A percentile compares a stretch with the other conserved stretches of the same genome.
These are phyloP conservation scores for Scytalidium lignicola DNA, from an alignment of 2,329 filamentous ascomycete species.

Conservation along the genomic window DNA sequence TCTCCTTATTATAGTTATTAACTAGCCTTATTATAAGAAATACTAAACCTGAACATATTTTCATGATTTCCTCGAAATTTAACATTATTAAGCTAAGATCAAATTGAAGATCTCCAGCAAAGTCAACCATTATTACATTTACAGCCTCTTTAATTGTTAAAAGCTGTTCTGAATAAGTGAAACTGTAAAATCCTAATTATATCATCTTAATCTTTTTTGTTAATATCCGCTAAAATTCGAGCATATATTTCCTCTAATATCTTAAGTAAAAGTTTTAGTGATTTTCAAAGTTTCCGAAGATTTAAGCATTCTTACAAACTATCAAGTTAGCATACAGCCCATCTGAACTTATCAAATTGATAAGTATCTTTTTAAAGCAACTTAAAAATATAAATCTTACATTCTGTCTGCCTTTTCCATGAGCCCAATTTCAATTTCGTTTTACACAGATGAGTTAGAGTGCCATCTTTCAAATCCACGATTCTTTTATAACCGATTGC, in stretches of 20 bases:
- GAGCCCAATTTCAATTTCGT: slow-evolving; percentile 17
- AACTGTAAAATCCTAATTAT: slow-evolving; percentile 22
- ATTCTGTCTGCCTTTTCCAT: slow-evolving; percentile 24
- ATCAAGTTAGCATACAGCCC: slow-evolving; percentile 24
- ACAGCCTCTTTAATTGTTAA: slow-evolving; percentile 23
- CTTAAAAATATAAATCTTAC: slow-evolving; percentile 13
- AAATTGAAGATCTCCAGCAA: slow-evolving; percentile 15
- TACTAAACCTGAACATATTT: slow-evolving; percentile 23
- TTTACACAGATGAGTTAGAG: slow-evolving; percentile 13
- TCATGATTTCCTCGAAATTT: slow-evolving; percentile 18
- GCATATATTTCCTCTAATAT: slow-evolving; percentile 22
- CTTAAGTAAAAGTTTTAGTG: slow-evolving; percentile 14
- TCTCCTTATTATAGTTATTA: slow-evolving; percentile 1
- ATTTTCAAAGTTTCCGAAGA: slow-evolving; percentile 3
- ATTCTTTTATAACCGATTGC: slow-evolving; percentile 12
- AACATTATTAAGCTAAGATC: slow-evolving; percentile 21
- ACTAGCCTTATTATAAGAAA: slow-evolving; percentile 7
- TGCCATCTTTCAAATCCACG: slow-evolving; percentile 21
- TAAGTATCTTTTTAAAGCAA: too few species aligned
- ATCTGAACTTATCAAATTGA: slow-evolving; percentile 20
- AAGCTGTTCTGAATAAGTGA: slow-evolving; percentile 19
- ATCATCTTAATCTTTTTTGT: slow-evolving; percentile 8
- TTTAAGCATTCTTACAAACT: slow-evolving; percentile 19
- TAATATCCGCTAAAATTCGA: slow-evolving; percentile 21
- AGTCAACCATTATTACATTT: slow-evolving; percentile 25